These are phyloP conservation scores for Candida koratica DNA, from an alignment of 805 yeast genomes.

Conservation along the genomic window DNA sequence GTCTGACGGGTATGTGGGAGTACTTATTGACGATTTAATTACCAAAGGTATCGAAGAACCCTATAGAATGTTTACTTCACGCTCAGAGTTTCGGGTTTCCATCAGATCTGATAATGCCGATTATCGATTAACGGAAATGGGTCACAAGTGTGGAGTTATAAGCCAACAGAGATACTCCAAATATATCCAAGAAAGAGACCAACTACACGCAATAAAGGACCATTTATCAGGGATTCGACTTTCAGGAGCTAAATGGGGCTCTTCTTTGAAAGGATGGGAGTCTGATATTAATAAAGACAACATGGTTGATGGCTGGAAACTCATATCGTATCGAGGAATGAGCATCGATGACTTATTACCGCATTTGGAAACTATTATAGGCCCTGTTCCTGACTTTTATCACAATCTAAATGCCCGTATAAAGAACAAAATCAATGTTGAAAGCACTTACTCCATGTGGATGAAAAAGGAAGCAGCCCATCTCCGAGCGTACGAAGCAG, in stretches of 20 bases:
- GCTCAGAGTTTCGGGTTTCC: conserved; percentile 88
- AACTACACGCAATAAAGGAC: conserved; percentile 42
- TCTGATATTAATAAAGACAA: conserved; percentile 45
- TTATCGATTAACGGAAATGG: conserved; percentile 68
- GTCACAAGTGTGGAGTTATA: conserved; percentile 64
- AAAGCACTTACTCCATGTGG: conserved; percentile 81
- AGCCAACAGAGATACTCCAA: conserved; percentile 51
- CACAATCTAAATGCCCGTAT: conserved; percentile 36
- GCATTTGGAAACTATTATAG: conserved; percentile 19
- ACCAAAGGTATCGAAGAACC: conserved; percentile 97
- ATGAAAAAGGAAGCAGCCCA: conserved; percentile 67
- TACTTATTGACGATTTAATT: conserved; percentile 85
- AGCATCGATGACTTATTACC: conserved; percentile 28
- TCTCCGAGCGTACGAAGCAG: conserved; percentile 75
- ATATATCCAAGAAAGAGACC: conserved; percentile 41
- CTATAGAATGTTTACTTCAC: conserved; percentile 94
- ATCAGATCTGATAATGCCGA: conserved; percentile 96
- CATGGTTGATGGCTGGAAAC: conserved; percentile 59
- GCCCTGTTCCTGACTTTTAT: conserved; percentile 24
- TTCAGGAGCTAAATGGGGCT: conserved; percentile 64
- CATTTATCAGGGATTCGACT: conserved; percentile 43
- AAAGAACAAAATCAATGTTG: conserved; percentile 61
- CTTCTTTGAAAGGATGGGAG: conserved; percentile 39
- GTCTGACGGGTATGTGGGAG: conserved; percentile 88
- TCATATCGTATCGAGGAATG: conserved; percentile 54